Base-by-base conservation (phyloP, 257 asterid genomes). In the Ajuga chamaepitys region DNA sequence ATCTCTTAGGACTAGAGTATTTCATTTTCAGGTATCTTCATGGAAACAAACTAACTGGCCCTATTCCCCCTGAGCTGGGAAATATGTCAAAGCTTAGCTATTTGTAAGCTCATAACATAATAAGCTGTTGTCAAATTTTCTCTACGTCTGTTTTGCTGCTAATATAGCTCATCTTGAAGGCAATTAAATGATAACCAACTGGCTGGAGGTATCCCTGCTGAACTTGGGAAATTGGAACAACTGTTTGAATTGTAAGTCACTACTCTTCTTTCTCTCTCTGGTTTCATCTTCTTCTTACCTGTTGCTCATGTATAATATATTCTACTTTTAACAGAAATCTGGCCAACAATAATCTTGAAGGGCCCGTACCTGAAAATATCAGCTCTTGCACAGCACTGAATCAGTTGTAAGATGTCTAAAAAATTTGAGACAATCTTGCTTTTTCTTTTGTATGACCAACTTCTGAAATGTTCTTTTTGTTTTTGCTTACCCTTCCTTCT, bases 311-410 rank as follows among this genome's bases (percentile, higher is more conserved):
- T 12, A 0, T 56, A 44, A 34, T 51, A 38, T 70, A 62, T 10
- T 32, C 50, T 45, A 14, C 8, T 20, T 77, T 9, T 66, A 59
- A 25, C 83, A 94, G 99, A 70, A 94, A 94, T 77, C 78, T 94
- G 52, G 86, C 99, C 10, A 85, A 85, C 74, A 94, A 94, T 81
- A 68, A 83, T 50, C 86, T 94, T 14, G 91, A 94, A 73, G 97
- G 99, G 40, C 88, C 91, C 51, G 88, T 94, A 70, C 95, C 97
- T 40, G 93, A 83, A 55, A 94, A 94, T 72, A 82, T 94, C 78
- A 90, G 99, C 82, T 88, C 89, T 55, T 94, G 99, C 80, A 83
- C 91, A 0, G 96, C 99, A 42, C 57, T 94, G 81, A 94, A 94
- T 77, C 95, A 94, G 72, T 70, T 94, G 99, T 94, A 83, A 65